These are phyloP conservation scores for Inga laurina DNA, from an alignment of 306 rosid genomes.

Conservation along the genomic window DNA sequence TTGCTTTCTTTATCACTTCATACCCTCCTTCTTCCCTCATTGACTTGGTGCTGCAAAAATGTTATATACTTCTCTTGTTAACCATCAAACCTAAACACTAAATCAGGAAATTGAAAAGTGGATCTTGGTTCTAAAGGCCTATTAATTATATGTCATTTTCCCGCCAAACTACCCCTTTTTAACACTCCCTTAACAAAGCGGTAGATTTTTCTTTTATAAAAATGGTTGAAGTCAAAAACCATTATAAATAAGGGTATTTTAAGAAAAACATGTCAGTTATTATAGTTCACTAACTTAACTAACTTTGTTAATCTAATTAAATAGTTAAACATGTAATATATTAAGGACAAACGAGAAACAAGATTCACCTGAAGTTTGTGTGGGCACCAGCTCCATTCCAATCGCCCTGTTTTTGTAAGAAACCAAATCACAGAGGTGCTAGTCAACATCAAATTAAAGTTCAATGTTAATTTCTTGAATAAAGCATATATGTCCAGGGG, in stretches of 20 bases:
- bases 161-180: no score
- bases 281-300: no score
- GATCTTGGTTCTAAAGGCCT: no score
- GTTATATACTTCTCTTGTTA: background rate
- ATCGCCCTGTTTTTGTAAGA: slow-evolving; percentile 58
- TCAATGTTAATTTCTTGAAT: background rate
- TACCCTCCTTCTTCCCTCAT: slow-evolving; percentile 83
- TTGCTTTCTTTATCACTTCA: slow-evolving; percentile 78
- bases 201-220: no score
- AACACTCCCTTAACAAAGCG: no score
- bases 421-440: background rate
- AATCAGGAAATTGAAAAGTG: background rate
- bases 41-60: slow-evolving; percentile 68
- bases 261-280: no score
- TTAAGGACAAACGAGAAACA: background rate
- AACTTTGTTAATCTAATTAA: no score
- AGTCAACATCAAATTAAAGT: background rate
- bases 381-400: slow-evolving; percentile 99
- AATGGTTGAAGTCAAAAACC: no score
- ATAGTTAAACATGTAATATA: no score
- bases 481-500: background rate
- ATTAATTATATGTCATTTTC: no score
- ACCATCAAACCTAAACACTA: background rate
- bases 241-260: no score
- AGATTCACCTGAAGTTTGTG: slow-evolving; percentile 80